Evolutionary conservation across 1,139 yeast species (phyloP).

Genomic region (Suhomyces chickasaworum): DNA sequence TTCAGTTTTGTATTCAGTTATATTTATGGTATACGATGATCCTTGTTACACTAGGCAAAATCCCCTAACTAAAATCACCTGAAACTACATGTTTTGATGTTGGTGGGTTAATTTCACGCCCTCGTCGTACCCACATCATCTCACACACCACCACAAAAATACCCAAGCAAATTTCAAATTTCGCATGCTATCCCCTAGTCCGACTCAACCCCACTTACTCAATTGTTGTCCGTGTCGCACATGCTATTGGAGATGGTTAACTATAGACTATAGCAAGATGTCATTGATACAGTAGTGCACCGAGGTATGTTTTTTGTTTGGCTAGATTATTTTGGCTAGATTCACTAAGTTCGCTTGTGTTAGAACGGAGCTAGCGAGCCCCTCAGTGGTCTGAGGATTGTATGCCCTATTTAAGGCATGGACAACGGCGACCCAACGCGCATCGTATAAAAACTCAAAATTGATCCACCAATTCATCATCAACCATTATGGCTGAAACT

Average conservation of each 20-base stretch:
- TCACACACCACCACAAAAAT: background rate
- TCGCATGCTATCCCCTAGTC: background rate
- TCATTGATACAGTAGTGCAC: background rate
- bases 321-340: background rate
- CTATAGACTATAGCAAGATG: background rate
- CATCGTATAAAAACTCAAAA: slow-evolving; percentile 11
- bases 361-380: background rate
- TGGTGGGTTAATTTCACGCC: background rate
- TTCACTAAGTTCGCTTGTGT: background rate
- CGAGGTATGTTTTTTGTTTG: no score
- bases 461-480: slow-evolving; percentile 4
- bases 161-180: background rate
- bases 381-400: slow-evolving; percentile 5
- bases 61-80: no score
- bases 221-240: background rate
- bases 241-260: background rate
- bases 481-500: slow-evolving; percentile 17
- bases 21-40: no score
- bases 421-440: slow-evolving; percentile 11
- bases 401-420: slow-evolving; percentile 4
- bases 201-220: background rate
- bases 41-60: no score
- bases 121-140: background rate
- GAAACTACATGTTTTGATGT: background rate
- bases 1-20: no score